Base-by-base conservation (phyloP, 129 eudicot species). In the Helichrysum umbraculigerum region DNA sequence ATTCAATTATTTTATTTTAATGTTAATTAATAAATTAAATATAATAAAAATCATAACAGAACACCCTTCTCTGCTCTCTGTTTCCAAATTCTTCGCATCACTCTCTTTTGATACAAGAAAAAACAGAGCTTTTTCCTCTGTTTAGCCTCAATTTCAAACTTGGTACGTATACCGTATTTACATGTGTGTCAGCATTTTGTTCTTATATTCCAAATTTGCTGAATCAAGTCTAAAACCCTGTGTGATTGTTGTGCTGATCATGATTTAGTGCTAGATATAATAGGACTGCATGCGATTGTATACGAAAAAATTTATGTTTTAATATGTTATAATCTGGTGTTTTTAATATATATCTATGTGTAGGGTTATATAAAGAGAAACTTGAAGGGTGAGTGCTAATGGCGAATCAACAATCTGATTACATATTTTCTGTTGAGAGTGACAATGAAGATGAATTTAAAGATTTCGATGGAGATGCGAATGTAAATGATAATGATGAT, bases 391-490 rank as follows among this genome's bases (percentile, higher is more conserved):
- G 66, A 69, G 67, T 19, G 60, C 66, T 33, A 74, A 88, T 91
- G 97, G 83, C 79, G 82, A 88, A 78, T 51, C 79, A 83, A 6
- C 77, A 69, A 6, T 83, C 93, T 1, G 93, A 91, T 4, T 88
- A 81, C 71, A 80, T 85, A 56, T 84, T 91, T 74, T 73, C 69
- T 77, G 79, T 85, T 34, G 97, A 86, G 21, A 81, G 85, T 67
- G 85, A 73, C 22, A 74, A 65, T 70, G 92, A 86, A 20, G 83
- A 87, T 44, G 84, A 68, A 20, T 66, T 59, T 17, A 32, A 41
- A 69, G 70, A 33, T 37, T 20, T 76, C 8, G 47, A 65, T 19
- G 80, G 32, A 12, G 92, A 67, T 44, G 81, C 61, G 15, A 69
- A 56, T 35, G 93, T 81, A 44, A 85, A 83, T 7, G 85, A 82